phyloP scores from a whole-genome alignment of 176 grass and related monocot species.

The Echinochloa phyllopogon region DNA sequence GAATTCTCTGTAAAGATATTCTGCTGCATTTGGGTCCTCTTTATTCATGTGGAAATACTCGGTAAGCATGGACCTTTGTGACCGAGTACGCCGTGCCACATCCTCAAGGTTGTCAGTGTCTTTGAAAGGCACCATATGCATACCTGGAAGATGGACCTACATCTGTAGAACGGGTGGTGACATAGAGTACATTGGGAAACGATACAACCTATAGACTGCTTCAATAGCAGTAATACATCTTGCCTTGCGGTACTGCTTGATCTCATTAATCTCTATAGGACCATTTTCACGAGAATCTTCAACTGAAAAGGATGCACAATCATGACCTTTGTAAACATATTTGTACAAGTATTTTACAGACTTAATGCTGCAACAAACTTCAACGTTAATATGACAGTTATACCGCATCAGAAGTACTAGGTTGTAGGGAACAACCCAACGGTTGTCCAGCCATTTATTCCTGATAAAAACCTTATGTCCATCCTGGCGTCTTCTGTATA shows the following conservation, averaged over 20 bases:
- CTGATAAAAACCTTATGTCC: neutral
- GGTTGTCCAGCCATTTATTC: neutral
- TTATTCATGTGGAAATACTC: neutral
- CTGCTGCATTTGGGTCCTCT: neutral
- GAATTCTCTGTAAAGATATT: neutral
- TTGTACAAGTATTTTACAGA: neutral
- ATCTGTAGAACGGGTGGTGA: neutral
- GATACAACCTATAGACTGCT: neutral
- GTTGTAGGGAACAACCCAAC: neutral
- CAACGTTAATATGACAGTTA: neutral
- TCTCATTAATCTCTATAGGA: neutral
- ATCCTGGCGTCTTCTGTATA: neutral
- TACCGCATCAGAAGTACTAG: neutral
- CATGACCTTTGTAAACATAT: neutral
- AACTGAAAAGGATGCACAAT: neutral
- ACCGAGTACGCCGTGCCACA: accelerated
- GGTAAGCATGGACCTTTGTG: neutral
- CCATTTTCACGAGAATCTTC: neutral
- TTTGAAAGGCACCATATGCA: neutral
- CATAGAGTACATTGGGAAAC: neutral
- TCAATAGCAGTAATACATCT: neutral
- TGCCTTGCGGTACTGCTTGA: neutral
- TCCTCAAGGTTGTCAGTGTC: neutral
- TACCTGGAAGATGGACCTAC: neutral
- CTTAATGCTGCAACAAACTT: neutral